Evolutionary conservation across 2,329 filamentous ascomycete species (phyloP).

Genomic region (Thielaviopsis musarum): DNA sequence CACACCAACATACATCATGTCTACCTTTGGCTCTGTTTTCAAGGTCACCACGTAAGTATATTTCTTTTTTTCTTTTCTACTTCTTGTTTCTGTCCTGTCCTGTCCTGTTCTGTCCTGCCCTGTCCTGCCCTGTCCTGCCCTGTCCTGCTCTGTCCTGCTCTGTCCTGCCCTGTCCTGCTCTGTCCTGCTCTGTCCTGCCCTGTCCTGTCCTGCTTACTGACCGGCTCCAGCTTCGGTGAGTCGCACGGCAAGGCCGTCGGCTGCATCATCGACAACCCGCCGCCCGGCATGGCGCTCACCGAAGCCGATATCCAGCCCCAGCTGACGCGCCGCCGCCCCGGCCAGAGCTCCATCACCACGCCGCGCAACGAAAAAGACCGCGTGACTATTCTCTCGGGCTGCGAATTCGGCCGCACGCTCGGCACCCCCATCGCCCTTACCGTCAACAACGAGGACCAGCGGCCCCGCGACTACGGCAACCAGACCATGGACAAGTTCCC

Average conservation of each 20-base stretch:
- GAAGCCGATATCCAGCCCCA: slow-evolving; percentile 87
- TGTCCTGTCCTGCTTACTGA: not conserved
- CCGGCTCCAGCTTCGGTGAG: slow-evolving; percentile 27
- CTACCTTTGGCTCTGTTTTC: slow-evolving; percentile 72
- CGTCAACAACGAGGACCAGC: slow-evolving; percentile 83
- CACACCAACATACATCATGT: slow-evolving; percentile 35
- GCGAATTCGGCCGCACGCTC: slow-evolving; percentile 74
- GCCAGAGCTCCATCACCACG: slow-evolving; percentile 79
- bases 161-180: not conserved
- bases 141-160: too few relatives aligned
- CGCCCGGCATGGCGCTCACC: slow-evolving; percentile 70
- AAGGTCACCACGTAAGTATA: slow-evolving; percentile 59
- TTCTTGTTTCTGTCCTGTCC: not conserved
- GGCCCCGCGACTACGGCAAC: slow-evolving; percentile 79
- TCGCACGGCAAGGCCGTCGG: slow-evolving; percentile 87
- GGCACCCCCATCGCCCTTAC: slow-evolving; percentile 81
- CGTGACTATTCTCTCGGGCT: slow-evolving; percentile 84
- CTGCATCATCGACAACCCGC: slow-evolving; percentile 86
- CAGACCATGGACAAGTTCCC: slow-evolving; percentile 86
- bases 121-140: not conserved
- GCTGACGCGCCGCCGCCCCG: slow-evolving; percentile 77
- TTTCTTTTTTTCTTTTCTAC: slow-evolving; percentile 12
- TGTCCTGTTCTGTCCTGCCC: too few relatives aligned
- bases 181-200: too few relatives aligned
- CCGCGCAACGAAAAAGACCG: slow-evolving; percentile 83